Conservation (phyloP, 2,329 filamentous ascomycete genomes). For the Colletotrichum sublineola region DNA sequence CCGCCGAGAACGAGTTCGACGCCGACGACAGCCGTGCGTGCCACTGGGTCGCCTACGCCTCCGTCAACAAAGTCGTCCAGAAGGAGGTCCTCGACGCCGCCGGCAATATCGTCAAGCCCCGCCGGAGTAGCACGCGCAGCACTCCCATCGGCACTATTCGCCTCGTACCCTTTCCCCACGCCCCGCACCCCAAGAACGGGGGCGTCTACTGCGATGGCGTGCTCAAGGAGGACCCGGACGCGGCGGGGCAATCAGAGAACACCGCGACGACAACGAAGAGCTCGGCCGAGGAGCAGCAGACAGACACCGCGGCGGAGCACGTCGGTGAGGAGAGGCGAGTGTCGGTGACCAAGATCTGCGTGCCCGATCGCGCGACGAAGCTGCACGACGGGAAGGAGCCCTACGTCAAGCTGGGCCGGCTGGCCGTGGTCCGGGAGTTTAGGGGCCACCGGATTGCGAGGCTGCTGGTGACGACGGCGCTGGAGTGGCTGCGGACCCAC, state of each 20-base stretch:
- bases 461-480: conserved; percentile 74
- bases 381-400: conserved; percentile 75
- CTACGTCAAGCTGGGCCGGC: conserved; percentile 84
- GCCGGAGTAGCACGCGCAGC: conserved; percentile 58
- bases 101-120: conserved; percentile 57
- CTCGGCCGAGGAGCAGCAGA: conserved; percentile 14
- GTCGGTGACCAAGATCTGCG: conserved; percentile 16
- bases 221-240: conserved; percentile 49
- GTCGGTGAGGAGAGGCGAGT: conserved; percentile 27
- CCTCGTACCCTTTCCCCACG: conserved; percentile 84
- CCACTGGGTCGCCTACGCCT: conserved; percentile 90
- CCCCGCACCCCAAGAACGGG: conserved; percentile 69
- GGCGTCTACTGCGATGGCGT: conserved; percentile 62
- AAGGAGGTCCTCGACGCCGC: conserved; percentile 59
- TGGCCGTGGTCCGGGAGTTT: conserved; percentile 77
- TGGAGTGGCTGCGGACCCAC: conserved; percentile 77
- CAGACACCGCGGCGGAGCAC: conserved; percentile 45
- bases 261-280: conserved; percentile 29
- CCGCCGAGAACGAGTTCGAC: conserved; percentile 81
- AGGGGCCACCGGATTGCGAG: conserved; percentile 75
- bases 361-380: conserved; percentile 60
- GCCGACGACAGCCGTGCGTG: conserved; percentile 82
- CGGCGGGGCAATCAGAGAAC: conserved; percentile 38
- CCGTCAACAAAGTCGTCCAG: conserved; percentile 63
- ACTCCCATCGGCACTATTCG: conserved; percentile 81